phyloP scores from a whole-genome alignment of 495 filamentous ascomycete genomes.

The Zalerion maritima region DNA sequence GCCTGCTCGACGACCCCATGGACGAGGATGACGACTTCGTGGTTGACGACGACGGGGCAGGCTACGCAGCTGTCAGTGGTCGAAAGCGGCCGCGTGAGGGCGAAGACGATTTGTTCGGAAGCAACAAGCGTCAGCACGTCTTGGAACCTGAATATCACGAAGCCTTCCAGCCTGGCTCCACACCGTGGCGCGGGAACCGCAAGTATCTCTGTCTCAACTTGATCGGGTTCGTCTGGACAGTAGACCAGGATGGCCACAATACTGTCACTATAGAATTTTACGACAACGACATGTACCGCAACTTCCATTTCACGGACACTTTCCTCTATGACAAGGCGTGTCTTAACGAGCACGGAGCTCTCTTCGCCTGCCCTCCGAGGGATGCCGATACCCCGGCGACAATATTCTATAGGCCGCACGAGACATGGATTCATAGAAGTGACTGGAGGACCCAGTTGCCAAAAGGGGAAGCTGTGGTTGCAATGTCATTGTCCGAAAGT shows the following conservation, averaged over 20 bases:
- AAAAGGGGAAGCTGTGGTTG: constrained; percentile 60
- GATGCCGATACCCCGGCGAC: constrained; percentile 56
- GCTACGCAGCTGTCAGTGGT: constrained; percentile 58
- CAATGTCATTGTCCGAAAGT: constrained; percentile 83
- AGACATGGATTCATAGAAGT: constrained; percentile 80
- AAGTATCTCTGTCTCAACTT: constrained; percentile 90
- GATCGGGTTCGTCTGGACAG: constrained; percentile 90
- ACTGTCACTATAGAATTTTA: constrained; percentile 97
- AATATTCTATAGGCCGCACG: constrained; percentile 93
- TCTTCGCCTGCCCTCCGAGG: constrained; percentile 70
- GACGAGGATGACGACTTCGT: constrained; percentile 62
- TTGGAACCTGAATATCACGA: constrained; percentile 61
- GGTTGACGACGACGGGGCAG: constrained; percentile 88
- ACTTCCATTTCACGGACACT: constrained; percentile 95
- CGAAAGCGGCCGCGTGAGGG: constrained; percentile 52
- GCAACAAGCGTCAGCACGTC: constrained; percentile 28
- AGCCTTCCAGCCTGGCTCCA: constrained; percentile 84
- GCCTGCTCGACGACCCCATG: constrained; percentile 34
- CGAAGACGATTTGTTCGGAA: constrained; percentile 21
- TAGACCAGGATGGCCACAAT: constrained; percentile 86
- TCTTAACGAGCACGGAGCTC: constrained; percentile 61
- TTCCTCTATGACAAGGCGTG: constrained; percentile 96
- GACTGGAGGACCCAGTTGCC: constrained; percentile 87
- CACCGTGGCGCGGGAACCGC: constrained; percentile 86
- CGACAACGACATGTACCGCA: constrained; percentile 75